A percentile compares a stretch with the other conserved stretches of the same genome.
These are phyloP conservation scores for Colletotrichum simmondsii DNA, from an alignment of 2,329 filamentous ascomycete genomes.

Conservation along the genomic window DNA sequence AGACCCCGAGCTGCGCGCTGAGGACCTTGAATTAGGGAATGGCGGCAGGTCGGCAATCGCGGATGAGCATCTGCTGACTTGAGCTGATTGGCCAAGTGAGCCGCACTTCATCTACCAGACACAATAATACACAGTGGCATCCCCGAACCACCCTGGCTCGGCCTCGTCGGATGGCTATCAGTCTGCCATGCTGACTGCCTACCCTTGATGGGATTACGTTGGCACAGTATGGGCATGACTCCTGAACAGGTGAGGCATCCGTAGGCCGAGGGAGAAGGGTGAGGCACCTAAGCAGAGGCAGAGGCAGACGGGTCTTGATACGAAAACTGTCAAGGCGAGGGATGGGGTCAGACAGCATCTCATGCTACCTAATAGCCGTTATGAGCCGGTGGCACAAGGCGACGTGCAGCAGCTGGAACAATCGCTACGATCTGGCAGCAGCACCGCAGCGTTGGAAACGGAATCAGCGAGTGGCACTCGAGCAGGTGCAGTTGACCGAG, in stretches of 20 bases:
- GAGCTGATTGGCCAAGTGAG: conserved; percentile 6
- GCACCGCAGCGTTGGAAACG: conserved; percentile 11
- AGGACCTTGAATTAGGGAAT: background rate
- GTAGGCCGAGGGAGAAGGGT: background rate
- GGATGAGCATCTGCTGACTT: conserved; percentile 12
- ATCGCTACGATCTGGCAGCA: conserved; percentile 7
- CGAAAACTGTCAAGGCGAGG: background rate
- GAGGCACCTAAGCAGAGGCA: background rate
- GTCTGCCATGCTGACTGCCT: background rate
- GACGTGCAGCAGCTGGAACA: conserved; percentile 27
- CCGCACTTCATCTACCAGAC: conserved; percentile 9
- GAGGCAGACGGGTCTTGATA: background rate
- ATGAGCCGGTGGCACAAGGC: conserved; percentile 14
- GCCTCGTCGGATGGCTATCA: background rate
- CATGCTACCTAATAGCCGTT: background rate
- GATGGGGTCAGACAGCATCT: conserved; percentile 20
- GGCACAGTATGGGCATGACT: background rate
- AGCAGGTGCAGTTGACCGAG: background rate
- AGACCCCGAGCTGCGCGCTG: background rate
- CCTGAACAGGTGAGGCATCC: background rate
- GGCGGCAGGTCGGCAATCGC: conserved; percentile 1
- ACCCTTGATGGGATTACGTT: background rate
- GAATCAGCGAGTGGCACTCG: background rate
- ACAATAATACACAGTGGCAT: background rate
- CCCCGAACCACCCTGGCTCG: background rate